Conservation (phyloP, 441 rosid species). For the Gossypium davidsonii region DNA sequence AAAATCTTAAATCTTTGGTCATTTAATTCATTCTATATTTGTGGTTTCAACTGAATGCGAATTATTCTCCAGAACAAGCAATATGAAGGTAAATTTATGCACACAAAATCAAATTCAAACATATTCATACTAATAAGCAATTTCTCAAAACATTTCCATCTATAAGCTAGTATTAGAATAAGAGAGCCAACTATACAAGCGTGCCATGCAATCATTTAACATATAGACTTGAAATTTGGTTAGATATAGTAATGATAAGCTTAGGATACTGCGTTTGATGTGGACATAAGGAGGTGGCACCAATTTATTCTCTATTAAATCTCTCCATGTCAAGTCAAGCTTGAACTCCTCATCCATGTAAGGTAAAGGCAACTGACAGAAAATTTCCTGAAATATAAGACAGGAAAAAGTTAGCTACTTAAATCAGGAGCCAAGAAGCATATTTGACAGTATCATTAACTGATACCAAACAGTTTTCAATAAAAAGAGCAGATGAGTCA, state of each 20-base stretch:
- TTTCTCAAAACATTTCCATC: background rate
- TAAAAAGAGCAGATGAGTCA: background rate
- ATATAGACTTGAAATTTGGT: background rate
- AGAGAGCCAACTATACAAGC: background rate
- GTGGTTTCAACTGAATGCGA: background rate
- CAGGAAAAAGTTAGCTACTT: conserved; percentile 18
- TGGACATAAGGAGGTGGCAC: conserved; percentile 83
- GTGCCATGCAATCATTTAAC: background rate
- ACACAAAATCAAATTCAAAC: background rate
- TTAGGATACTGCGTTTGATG: conserved; percentile 93
- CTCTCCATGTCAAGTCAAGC: conserved; percentile 60
- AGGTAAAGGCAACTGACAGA: conserved; percentile 74
- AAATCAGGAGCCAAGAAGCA: background rate
- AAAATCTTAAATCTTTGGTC: background rate
- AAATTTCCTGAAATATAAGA: conserved; percentile 49
- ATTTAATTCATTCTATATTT: background rate
- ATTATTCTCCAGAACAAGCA: background rate
- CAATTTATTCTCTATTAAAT: conserved; percentile 42
- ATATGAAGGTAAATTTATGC: background rate
- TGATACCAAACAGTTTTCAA: background rate
- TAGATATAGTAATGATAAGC: conserved; percentile 7
- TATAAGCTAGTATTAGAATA: background rate
- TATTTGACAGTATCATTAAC: conserved; percentile 1
- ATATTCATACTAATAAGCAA: background rate
- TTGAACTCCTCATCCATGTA: conserved; percentile 84